These are phyloP conservation scores for Heracleum sosnowskyi DNA, from an alignment of 129 eudicot genomes.

Conservation along the genomic window DNA sequence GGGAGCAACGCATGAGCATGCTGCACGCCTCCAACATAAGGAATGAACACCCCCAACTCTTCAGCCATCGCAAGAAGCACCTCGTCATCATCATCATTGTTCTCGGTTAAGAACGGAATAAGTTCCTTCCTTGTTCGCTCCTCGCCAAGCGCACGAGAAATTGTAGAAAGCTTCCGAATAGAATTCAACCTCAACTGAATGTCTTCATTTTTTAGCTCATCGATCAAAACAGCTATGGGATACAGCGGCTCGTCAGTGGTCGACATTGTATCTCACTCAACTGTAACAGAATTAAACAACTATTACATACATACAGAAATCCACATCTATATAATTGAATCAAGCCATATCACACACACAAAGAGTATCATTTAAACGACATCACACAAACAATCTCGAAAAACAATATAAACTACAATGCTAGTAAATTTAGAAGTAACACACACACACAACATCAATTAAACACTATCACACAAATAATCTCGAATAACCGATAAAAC, in stretches of 20 bases:
- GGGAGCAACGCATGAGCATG: conserved; percentile 87
- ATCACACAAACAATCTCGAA: background rate
- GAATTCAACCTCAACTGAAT: conserved; percentile 81
- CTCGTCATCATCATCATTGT: conserved; percentile 94
- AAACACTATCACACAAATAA: too few relatives aligned
- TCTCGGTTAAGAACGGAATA: conserved; percentile 84
- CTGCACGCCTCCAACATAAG: conserved; percentile 97
- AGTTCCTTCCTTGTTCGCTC: conserved; percentile 83
- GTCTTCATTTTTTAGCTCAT: conserved; percentile 88
- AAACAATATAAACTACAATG: background rate
- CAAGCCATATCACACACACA: background rate
- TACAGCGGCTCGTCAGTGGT: conserved; percentile 88
- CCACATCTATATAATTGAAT: background rate
- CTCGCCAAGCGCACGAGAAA: conserved; percentile 96
- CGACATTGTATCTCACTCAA: conserved; percentile 37
- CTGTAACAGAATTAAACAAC: conserved; percentile 1
- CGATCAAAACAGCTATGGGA: conserved; percentile 90
- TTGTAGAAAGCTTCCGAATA: conserved; percentile 77
- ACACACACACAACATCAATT: too few relatives aligned
- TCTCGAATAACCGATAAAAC: too few relatives aligned
- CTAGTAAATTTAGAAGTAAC: background rate
- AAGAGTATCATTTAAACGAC: too few relatives aligned
- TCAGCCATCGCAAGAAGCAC: conserved; percentile 98
- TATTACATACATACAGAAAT: background rate
- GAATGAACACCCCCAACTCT: conserved; percentile 91